Conservation (phyloP, 495 filamentous ascomycete genomes). For the Pyrenula aspistea region DNA sequence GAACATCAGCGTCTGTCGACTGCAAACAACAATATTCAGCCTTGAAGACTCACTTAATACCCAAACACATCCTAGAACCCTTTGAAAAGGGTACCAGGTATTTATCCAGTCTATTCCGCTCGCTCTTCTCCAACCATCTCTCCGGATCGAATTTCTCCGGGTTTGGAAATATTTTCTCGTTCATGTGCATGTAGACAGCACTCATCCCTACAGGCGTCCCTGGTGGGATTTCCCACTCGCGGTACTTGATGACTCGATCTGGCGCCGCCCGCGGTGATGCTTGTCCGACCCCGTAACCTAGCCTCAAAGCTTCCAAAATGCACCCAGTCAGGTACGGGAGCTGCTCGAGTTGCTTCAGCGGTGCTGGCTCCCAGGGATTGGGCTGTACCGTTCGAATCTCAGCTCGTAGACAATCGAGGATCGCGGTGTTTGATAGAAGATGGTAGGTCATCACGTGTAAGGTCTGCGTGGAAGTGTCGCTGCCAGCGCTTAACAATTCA, state of each 20-base stretch:
- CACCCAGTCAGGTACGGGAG: slow-evolving; percentile 33
- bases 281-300: slow-evolving; percentile 15
- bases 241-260: slow-evolving; percentile 5
- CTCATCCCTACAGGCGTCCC: slow-evolving; percentile 19
- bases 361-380: slow-evolving; percentile 8
- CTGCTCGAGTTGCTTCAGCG: slow-evolving; percentile 17
- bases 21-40: background rate
- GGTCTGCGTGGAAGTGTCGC: slow-evolving; percentile 12
- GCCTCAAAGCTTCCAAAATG: slow-evolving; percentile 36
- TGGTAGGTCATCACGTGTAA: slow-evolving; percentile 20
- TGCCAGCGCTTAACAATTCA: slow-evolving; percentile 11
- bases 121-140: slow-evolving; percentile 25
- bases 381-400: slow-evolving; percentile 10
- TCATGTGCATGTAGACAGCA: slow-evolving; percentile 21
- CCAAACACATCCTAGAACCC: slow-evolving; percentile 34
- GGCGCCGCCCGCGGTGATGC: slow-evolving; percentile 1
- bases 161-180: slow-evolving; percentile 24
- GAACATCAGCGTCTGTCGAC: background rate
- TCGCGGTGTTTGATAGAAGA: slow-evolving; percentile 13
- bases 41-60: slow-evolving; percentile 23
- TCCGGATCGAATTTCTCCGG: slow-evolving; percentile 28
- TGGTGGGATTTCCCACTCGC: slow-evolving; percentile 8
- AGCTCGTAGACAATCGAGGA: slow-evolving; percentile 14
- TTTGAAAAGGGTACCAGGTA: slow-evolving; percentile 32
- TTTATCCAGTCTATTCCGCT: slow-evolving; percentile 6